Conservation (phyloP, 768 basidiomycete genomes). For the Rhodotorula graminis region DNA sequence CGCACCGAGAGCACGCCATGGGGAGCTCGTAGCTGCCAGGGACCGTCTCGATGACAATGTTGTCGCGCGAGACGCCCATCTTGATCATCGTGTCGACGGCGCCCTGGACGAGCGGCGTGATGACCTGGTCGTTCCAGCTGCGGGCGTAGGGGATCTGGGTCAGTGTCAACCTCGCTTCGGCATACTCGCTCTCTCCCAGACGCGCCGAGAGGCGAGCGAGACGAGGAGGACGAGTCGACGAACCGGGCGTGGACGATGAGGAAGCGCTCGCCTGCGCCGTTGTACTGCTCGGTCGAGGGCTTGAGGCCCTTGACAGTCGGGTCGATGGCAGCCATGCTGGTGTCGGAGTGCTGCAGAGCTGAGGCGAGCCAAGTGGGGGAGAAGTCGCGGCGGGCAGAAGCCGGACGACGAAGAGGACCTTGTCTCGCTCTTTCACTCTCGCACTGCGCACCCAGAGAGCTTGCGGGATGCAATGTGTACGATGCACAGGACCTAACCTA, state of each 20-base stretch:
- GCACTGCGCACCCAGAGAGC: no score
- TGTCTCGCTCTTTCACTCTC: no score
- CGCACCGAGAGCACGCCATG: conserved; percentile 72
- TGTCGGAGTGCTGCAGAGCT: no score
- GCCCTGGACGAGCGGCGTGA: conserved; percentile 77
- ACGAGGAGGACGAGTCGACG: neutral
- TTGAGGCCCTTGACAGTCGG: conserved; percentile 39
- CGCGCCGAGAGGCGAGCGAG: neutral
- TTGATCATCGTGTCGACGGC: conserved; percentile 72
- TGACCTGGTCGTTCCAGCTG: conserved; percentile 82
- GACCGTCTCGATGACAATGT: conserved; percentile 85
- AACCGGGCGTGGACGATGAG: conserved; percentile 85
- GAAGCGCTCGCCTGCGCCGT: conserved; percentile 74
- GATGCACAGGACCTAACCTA: no score
- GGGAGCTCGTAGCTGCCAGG: conserved; percentile 96
- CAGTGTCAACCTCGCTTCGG: neutral
- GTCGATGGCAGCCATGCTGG: neutral
- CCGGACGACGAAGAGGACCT: no score
- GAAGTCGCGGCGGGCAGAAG: no score
- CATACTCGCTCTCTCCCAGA: no score
- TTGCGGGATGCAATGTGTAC: no score
- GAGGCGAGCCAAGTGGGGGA: neutral
- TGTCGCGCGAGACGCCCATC: conserved; percentile 77
- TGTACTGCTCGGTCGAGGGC: conserved; percentile 52
- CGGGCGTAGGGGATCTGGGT: neutral